These are phyloP conservation scores for Phytopythium oedochilum DNA, from an alignment of 352 stramenopile genomes.

Conservation along the genomic window DNA sequence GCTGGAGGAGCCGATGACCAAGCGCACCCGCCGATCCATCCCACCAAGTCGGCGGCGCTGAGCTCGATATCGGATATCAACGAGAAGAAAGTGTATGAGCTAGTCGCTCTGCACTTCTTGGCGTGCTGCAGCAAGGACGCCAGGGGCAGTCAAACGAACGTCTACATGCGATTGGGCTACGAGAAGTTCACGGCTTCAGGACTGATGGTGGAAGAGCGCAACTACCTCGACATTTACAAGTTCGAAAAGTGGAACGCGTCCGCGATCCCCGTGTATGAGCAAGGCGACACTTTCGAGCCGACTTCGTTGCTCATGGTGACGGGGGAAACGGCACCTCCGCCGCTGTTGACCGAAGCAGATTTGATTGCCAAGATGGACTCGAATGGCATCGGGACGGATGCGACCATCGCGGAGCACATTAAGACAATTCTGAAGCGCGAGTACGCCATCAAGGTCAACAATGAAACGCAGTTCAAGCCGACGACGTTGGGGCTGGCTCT, in stretches of 20 bases:
- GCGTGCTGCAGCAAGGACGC: slow-evolving; percentile 97
- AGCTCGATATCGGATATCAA: slow-evolving; percentile 67
- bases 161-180: slow-evolving; percentile 81
- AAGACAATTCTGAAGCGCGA: slow-evolving; percentile 97
- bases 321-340: slow-evolving; percentile 81
- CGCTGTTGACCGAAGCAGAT: slow-evolving; percentile 89
- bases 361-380: slow-evolving; percentile 93
- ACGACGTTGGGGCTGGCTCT: slow-evolving; percentile 89
- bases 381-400: slow-evolving; percentile 95
- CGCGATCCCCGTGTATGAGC: slow-evolving; percentile 81
- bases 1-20: slow-evolving; percentile 94
- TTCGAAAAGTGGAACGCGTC: slow-evolving; percentile 92
- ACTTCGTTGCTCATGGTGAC: slow-evolving; percentile 60
- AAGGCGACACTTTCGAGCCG: slow-evolving; percentile 70
- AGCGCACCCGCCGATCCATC: slow-evolving; percentile 98
- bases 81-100: slow-evolving; percentile 96
- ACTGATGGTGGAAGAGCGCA: slow-evolving; percentile 89
- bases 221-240: slow-evolving; percentile 95
- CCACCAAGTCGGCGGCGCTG: slow-evolving; percentile 91
- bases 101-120: slow-evolving; percentile 98
- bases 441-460: slow-evolving; percentile 95
- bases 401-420: slow-evolving; percentile 97
- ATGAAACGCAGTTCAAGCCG: slow-evolving; percentile 91
- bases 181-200: slow-evolving; percentile 89
- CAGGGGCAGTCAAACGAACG: slow-evolving; percentile 82